Evolutionary conservation across 495 filamentous ascomycete species (phyloP).

Genomic region (Thozetella sp.): DNA sequence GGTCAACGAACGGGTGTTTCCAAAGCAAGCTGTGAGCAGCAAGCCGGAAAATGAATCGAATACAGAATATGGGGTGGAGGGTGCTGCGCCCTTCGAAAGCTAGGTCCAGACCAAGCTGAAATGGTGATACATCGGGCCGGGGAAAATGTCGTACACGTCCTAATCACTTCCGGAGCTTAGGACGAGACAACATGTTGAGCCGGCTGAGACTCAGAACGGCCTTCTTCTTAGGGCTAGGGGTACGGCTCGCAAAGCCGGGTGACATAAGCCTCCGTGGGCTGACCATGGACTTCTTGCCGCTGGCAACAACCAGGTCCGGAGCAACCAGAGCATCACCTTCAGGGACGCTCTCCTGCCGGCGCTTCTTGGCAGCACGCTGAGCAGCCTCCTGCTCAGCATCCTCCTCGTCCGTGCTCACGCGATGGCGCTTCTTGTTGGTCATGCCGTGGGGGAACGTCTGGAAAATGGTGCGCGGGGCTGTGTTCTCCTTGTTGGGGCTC

Average conservation of each 20-base stretch:
- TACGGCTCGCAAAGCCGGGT: conserved; percentile 11
- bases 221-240: conserved; percentile 50
- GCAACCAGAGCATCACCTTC: conserved; percentile 47
- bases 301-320: conserved; percentile 30
- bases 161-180: conserved; percentile 48
- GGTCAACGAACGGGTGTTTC: too few relatives aligned
- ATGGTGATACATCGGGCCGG: not conserved
- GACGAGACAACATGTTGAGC: conserved; percentile 53
- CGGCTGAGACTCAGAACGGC: conserved; percentile 46
- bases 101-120: not conserved
- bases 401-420: conserved; percentile 51
- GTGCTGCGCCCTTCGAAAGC: too few relatives aligned
- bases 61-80: too few relatives aligned
- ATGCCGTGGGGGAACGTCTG: conserved; percentile 65
- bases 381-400: conserved; percentile 39
- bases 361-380: conserved; percentile 47
- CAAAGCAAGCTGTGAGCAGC: too few relatives aligned
- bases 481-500: conserved; percentile 49
- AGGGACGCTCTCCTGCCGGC: conserved; percentile 41
- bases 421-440: conserved; percentile 71
- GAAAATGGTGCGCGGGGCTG: conserved; percentile 26
- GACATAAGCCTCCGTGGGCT: conserved; percentile 14
- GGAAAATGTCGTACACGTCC: not conserved
- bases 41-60: too few relatives aligned
- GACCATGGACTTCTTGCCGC: conserved; percentile 24